Evolutionary conservation across 176 grass and related monocot genomes (phyloP).

Genomic region (Phoenix roebelenii): DNA sequence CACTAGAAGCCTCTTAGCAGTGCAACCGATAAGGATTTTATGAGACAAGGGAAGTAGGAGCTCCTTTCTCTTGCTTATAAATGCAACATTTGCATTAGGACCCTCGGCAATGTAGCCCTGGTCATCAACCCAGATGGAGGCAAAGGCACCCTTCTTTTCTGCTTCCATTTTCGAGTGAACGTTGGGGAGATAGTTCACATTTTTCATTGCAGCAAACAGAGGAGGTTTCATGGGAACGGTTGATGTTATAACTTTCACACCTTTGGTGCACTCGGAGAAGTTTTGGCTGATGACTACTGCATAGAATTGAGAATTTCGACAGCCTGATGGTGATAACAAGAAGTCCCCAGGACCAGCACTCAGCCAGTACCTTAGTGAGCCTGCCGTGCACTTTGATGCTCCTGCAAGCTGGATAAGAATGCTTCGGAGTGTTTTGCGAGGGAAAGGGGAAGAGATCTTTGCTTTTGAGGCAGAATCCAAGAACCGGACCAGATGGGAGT

Average conservation of each 20-base stretch:
- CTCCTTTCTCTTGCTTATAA: slow-evolving; percentile 37
- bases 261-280: slow-evolving; percentile 51
- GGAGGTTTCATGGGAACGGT: slow-evolving; percentile 84
- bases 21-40: slow-evolving; percentile 66
- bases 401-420: slow-evolving; percentile 75
- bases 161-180: slow-evolving; percentile 79
- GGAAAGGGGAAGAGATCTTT: slow-evolving; percentile 36
- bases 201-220: slow-evolving; percentile 63
- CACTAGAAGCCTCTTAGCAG: slow-evolving; percentile 51
- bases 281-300: slow-evolving; percentile 47
- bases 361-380: slow-evolving; percentile 78
- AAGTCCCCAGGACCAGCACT: slow-evolving; percentile 69
- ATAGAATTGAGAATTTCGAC: slow-evolving; percentile 51
- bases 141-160: slow-evolving; percentile 60
- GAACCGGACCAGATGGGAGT: slow-evolving; percentile 69
- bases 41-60: slow-evolving; percentile 57
- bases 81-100: slow-evolving; percentile 76
- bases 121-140: slow-evolving; percentile 68
- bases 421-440: slow-evolving; percentile 30
- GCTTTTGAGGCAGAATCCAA: slow-evolving; percentile 57
- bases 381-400: slow-evolving; percentile 58
- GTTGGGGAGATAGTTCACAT: slow-evolving; percentile 93
- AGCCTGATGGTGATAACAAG: slow-evolving; percentile 47
- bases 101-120: slow-evolving; percentile 58
- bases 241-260: slow-evolving; percentile 59